These are phyloP conservation scores for Kwoniella sp. DNA, from an alignment of 768 basidiomycete species.

Conservation along the genomic window DNA sequence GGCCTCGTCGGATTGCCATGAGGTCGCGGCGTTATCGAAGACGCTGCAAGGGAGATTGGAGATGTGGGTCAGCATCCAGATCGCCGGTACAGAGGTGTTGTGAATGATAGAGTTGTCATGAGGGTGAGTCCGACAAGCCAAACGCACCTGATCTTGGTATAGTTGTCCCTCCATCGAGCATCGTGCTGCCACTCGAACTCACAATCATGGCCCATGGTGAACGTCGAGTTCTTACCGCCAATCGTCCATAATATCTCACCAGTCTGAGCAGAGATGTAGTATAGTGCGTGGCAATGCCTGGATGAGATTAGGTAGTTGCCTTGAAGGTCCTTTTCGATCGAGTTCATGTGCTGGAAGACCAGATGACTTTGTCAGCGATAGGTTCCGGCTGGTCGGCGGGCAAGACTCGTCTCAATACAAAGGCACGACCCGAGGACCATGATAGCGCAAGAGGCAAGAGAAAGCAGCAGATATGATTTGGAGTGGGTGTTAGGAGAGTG, in stretches of 20 bases:
- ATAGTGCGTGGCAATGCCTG: conserved; percentile 45
- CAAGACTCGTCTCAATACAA: too few relatives aligned
- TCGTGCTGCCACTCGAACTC: conserved; percentile 34
- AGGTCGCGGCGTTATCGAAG: conserved; percentile 49
- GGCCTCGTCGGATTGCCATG: conserved; percentile 24
- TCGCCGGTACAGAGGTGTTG: too few relatives aligned
- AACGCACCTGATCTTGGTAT: conserved; percentile 26
- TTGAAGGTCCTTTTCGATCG: conserved; percentile 35
- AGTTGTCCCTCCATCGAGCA: conserved; percentile 31
- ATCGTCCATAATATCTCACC: conserved; percentile 41
- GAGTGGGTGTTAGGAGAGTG: too few relatives aligned
- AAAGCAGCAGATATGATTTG: too few relatives aligned
- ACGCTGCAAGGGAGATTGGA: conserved; percentile 18
- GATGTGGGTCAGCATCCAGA: not conserved
- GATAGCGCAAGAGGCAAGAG: too few relatives aligned
- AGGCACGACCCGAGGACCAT: too few relatives aligned
- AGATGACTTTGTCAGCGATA: not conserved
- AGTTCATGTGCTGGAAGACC: conserved; percentile 42
- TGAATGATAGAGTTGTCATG: too few relatives aligned
- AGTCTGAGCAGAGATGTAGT: conserved; percentile 30
- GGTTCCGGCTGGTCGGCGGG: too few relatives aligned
- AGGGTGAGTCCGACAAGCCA: too few relatives aligned
- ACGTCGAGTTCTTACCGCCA: conserved; percentile 37
- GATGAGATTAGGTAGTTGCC: conserved; percentile 48
- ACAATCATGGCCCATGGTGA: conserved; percentile 36